These are phyloP conservation scores for Cladophialophora yegresii DNA, from an alignment of 2,329 filamentous ascomycete genomes.

Conservation along the genomic window DNA sequence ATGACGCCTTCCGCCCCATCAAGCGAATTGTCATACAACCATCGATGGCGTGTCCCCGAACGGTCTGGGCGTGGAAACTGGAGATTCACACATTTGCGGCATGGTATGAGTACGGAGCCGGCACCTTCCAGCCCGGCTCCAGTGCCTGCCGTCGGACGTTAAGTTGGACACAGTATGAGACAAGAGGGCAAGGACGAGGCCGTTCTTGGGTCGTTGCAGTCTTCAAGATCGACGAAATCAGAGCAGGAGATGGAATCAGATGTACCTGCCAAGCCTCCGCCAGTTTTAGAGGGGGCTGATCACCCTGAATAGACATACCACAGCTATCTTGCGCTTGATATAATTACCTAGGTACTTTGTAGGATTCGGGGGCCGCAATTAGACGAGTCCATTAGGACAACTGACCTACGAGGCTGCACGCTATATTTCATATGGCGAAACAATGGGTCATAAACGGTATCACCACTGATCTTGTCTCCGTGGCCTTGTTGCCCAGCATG, in stretches of 20 bases:
- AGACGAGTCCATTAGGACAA: slow-evolving; percentile 4
- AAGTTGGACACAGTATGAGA: no score
- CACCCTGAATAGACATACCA: not conserved
- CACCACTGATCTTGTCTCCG: not conserved
- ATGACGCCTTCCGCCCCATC: not conserved
- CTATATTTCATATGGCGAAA: slow-evolving; percentile 8
- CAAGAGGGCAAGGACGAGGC: no score
- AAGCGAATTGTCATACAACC: not conserved
- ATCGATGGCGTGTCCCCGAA: not conserved
- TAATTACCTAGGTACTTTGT: no score
- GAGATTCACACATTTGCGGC: not conserved
- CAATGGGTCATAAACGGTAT: not conserved
- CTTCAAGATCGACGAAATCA: not conserved
- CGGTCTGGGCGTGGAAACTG: not conserved
- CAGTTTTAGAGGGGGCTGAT: not conserved
- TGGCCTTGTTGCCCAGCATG: not conserved
- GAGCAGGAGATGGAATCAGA: not conserved
- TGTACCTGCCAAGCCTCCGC: not conserved
- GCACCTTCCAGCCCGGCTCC: not conserved
- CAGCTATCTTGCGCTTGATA: not conserved
- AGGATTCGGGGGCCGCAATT: not conserved
- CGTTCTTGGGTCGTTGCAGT: not conserved
- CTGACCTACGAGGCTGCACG: not conserved
- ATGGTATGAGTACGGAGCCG: not conserved
- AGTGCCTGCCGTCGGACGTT: not conserved